A percentile compares a stretch with the other conserved stretches of the same genome.
phyloP scores from a whole-genome alignment of 352 stramenopile species.

The Globisporangium canariense region DNA sequence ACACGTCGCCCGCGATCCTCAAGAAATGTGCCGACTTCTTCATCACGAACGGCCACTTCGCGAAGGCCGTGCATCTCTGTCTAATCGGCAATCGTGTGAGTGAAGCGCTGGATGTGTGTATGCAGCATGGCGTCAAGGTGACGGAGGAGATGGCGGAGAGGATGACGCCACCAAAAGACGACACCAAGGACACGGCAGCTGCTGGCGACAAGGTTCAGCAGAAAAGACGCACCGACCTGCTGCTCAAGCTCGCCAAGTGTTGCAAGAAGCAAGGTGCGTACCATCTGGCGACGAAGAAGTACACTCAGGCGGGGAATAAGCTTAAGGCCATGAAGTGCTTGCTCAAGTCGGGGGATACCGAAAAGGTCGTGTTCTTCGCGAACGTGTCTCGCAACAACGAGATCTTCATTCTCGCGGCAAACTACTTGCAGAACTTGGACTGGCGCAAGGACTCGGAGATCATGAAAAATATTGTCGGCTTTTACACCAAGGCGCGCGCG shows the following conservation, averaged over 20 bases:
- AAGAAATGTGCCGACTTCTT: constrained; percentile 93
- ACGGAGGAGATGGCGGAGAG: constrained; percentile 91
- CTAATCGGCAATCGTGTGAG: constrained; percentile 63
- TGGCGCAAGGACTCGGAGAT: constrained; percentile 90
- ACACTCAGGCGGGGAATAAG: constrained; percentile 91
- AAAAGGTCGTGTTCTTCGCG: constrained; percentile 95
- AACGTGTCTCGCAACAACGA: constrained; percentile 90
- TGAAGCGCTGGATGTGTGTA: constrained; percentile 89
- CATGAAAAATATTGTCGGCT: constrained; percentile 92
- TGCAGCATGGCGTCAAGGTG: constrained; percentile 87
- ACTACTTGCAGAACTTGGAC: constrained; percentile 95
- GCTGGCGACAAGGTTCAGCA: constrained; percentile 32
- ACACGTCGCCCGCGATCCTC: constrained; percentile 79
- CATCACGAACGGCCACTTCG: constrained; percentile 85
- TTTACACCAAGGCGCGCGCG: constrained; percentile 94
- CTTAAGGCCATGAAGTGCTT: constrained; percentile 94
- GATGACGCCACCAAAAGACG: constrained; percentile 87
- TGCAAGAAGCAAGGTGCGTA: constrained; percentile 92
- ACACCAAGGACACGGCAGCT: constrained; percentile 22
- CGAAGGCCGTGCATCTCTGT: constrained; percentile 90
- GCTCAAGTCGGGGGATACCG: constrained; percentile 93
- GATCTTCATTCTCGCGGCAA: constrained; percentile 94
- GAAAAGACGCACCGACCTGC: constrained; percentile 73
- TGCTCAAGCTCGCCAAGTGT: constrained; percentile 89
- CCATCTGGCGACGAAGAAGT: constrained; percentile 94